Evolutionary conservation across 1,284 basidiomycete species (phyloP).

Genomic region (Stygiomarasmius scandens): DNA sequence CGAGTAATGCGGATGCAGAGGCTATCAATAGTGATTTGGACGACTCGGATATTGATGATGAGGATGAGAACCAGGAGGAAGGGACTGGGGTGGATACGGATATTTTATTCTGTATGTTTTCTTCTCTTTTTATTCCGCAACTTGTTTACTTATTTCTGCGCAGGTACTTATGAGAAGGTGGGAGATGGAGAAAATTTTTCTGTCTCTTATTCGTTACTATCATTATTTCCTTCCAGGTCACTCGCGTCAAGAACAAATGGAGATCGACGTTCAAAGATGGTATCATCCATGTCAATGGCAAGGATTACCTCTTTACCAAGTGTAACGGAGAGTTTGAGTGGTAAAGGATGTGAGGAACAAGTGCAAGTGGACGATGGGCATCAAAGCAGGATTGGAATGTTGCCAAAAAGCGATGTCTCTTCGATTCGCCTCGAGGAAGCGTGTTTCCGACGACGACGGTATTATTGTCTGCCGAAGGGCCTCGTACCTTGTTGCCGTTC

Average conservation of each 20-base stretch:
- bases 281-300: conserved; percentile 95
- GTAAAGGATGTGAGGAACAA: too few relatives aligned
- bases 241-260: conserved; percentile 99
- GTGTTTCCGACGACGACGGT: too few relatives aligned
- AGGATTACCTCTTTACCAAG: conserved; percentile 96
- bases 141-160: too few relatives aligned
- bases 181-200: too few relatives aligned
- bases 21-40: conserved; percentile 97
- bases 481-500: too few relatives aligned
- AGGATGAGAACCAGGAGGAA: conserved; percentile 74
- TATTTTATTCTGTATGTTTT: conserved; percentile 81
- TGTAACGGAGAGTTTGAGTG: conserved; percentile 63
- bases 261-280: conserved; percentile 99
- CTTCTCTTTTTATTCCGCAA: too few relatives aligned
- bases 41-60: conserved; percentile 86
- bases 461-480: too few relatives aligned
- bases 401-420: too few relatives aligned
- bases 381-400: too few relatives aligned
- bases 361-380: too few relatives aligned
- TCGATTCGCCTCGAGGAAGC: too few relatives aligned
- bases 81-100: conserved; percentile 74
- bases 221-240: conserved; percentile 62
- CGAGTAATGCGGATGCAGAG: conserved; percentile 62
- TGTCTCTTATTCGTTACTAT: conserved; percentile 6
- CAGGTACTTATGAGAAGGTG: conserved; percentile 89